A percentile compares a stretch with the other conserved stretches of the same genome.
These are phyloP conservation scores for Exophiala phaeomuriformis DNA, from an alignment of 2,329 filamentous ascomycete species.

Conservation along the genomic window DNA sequence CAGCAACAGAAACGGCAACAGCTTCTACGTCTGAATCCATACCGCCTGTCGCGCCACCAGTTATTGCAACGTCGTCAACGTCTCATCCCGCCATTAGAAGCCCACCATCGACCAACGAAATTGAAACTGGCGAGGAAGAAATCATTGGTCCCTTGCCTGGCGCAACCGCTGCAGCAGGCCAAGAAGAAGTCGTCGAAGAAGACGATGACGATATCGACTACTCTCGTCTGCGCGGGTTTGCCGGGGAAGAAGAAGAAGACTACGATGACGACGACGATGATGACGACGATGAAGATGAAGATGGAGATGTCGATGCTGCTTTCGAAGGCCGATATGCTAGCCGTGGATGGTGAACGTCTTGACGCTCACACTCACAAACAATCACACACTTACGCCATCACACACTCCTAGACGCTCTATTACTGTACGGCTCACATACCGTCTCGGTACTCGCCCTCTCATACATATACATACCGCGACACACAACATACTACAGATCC, in stretches of 20 bases:
- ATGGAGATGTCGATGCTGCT: constrained; percentile 19
- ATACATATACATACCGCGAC: too few species aligned
- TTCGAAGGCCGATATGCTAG: constrained; percentile 18
- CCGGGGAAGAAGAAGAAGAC: constrained; percentile 10
- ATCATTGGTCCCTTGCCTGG: not conserved
- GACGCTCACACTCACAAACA: not conserved
- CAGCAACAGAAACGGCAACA: not conserved
- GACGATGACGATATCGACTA: constrained; percentile 6
- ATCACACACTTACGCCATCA: too few species aligned
- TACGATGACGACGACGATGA: constrained; percentile 12
- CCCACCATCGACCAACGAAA: not conserved
- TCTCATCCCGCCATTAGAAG: too few species aligned
- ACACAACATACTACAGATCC: too few species aligned
- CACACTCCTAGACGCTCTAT: too few species aligned
- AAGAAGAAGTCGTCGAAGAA: constrained; percentile 4
- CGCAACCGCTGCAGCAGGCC: not conserved
- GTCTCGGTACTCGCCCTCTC: too few species aligned
- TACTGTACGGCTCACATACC: too few species aligned
- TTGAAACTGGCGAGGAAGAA: not conserved
- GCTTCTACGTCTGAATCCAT: not conserved
- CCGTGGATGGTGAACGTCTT: not conserved
- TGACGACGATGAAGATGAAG: constrained; percentile 3
- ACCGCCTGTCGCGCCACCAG: too few species aligned
- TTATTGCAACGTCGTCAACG: too few species aligned
- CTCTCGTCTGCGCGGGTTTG: not conserved